Evolutionary conservation across 345 rosid genomes (phyloP), one percentile per base, ranked within the genome.

Genomic region (Citrus sp.): DNA sequence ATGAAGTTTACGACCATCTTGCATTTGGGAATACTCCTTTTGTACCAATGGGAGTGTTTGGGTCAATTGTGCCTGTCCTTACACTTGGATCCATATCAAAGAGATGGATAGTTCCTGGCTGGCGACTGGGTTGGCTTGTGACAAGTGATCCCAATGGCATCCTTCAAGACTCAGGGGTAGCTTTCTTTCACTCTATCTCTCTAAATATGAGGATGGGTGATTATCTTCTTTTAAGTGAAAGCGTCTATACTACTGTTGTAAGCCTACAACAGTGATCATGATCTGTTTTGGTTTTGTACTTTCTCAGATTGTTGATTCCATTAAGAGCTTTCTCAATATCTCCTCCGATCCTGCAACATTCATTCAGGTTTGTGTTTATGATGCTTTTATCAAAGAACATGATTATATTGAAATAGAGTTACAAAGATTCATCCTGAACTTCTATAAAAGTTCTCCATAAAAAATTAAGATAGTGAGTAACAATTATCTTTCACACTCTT

Each of bases 21-120:
- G 71, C 85, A 25, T 90, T 87, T 75, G 96, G 96, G 64, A 80
- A 77, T 67, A 88, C 77, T 2, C 84, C 85, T 8, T 91, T 85
- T 82, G 86, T 89, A 58, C 95, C 98, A 42, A 91, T 91, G 95
- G 94, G 93, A 54, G 79, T 62, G 38, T 91, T 91, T 34, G 91
- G 86, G 8, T 88, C 91, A 1, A 85, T 84, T 59, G 90, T 69
- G 32, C 97, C 95, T 7, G 85, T 93, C 49, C 9, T 93, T 42
- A 93, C 95, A 0, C 73, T 91, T 24, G 94, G 97, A 1, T 89
- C 93, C 38, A 82, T 93, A 80, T 91, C 97, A 4, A 90, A 93
- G 87, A 87, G 92, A 80, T 93, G 93, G 95, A 64, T 90, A 25
- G 93, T 90, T 82, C 98, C 95, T 51, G 94, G 98, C 42, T 93